Base-by-base conservation (phyloP, 768 basidiomycete genomes). In the Gyrodon lividus region DNA sequence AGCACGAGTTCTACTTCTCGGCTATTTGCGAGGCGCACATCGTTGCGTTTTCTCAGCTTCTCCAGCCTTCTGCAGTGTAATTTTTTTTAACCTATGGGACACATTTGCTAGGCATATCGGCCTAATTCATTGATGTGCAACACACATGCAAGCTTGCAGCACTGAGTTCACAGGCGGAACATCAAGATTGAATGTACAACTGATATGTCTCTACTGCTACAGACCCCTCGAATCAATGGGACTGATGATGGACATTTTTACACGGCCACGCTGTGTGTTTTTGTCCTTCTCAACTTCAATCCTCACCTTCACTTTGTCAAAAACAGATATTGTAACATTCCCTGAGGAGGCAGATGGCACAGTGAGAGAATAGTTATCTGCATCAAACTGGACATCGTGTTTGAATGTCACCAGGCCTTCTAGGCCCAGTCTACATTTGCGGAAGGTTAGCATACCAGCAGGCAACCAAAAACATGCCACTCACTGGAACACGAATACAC, bases 331-430 rank as follows among this genome's bases (percentile, higher is more conserved):
- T 13, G 76, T 78, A 9, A 83, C 80, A 24, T 78, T 76, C 9
- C 70, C 64, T 16, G 62, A 66, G 10, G 12, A 31, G 13, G 59
- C 56, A 7, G 70, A 66, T 0, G 89, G 87, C 4, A 98, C 74
- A 0, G 82, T 81, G 46, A 98, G 81, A 2, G 82, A 83, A 65
- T 96, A 98, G 59, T 87, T 87, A 33, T 98, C 96, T 16, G 92
- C 83, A 59, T 99, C 93, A 63, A 94, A 98, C 46, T 85, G 79
- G 48, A 83, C 89, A 51, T 92, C 89, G 12, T 83, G 82, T 74
- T 94, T 94, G 81, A 99, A 98, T 62, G 84, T 92, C 54, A 99
- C 86, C 23, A 99, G 74, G 0, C 97, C 97, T 69, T 98, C 95
- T 44, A 99, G 79, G 4, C 96, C 96, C 46, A 97, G 79, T 64